Conservation (phyloP, 129 eudicot species). For the Heracleum sosnowskyi region DNA sequence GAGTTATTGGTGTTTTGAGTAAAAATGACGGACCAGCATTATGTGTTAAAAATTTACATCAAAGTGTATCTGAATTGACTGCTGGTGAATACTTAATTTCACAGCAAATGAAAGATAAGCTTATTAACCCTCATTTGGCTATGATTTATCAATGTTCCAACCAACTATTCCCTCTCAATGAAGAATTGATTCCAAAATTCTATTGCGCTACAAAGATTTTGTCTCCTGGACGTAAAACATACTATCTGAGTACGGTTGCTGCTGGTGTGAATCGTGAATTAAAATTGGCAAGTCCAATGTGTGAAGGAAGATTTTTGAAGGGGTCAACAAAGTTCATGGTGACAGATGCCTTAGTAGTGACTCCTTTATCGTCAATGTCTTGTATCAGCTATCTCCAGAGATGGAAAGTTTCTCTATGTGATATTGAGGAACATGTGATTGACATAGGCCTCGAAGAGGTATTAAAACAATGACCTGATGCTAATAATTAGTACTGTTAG, state of each 20-base stretch:
- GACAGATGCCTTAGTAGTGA: neutral
- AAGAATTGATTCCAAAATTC: neutral
- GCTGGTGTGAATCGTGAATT: neutral
- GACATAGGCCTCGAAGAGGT: slow-evolving; percentile 22
- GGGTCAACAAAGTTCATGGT: neutral
- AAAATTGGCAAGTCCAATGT: slow-evolving; percentile 2
- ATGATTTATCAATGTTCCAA: slow-evolving; percentile 14
- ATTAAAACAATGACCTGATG: neutral
- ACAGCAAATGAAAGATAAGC: slow-evolving; percentile 19
- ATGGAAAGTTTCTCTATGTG: neutral
- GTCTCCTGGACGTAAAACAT: neutral
- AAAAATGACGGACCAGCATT: slow-evolving; percentile 9
- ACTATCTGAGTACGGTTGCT: neutral
- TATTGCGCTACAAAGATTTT: neutral
- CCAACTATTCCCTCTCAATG: neutral
- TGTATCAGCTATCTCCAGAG: neutral
- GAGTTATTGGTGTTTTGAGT: slow-evolving; percentile 8
- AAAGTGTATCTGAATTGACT: slow-evolving; percentile 23
- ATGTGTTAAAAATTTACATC: slow-evolving; percentile 24
- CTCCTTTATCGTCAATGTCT: neutral
- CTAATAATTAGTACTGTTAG: neutral
- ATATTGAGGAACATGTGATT: slow-evolving; percentile 11
- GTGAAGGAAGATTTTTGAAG: neutral
- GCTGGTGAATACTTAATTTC: slow-evolving; percentile 27
- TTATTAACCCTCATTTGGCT: slow-evolving; percentile 22